Percentiles rank a stretch among this genome's conserved stretches.
Evolutionary conservation across 768 basidiomycete genomes (phyloP).

Genomic region (Rhodotorula graminis): DNA sequence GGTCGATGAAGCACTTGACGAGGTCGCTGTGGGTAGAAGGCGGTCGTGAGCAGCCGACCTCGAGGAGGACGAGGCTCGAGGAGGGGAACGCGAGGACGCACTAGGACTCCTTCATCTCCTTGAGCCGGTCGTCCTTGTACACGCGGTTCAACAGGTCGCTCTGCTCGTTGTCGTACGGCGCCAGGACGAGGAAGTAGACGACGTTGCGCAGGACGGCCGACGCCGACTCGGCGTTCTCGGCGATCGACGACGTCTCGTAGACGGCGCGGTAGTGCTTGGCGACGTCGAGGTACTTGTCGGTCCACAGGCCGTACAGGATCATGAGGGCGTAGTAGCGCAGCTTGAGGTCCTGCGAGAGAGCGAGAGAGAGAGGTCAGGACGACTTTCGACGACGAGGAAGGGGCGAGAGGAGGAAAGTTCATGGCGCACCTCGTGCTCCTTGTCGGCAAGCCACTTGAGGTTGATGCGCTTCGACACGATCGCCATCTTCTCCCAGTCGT

Average conservation of each 20-base stretch:
- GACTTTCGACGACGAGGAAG: background rate
- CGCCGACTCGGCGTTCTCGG: conserved; percentile 44
- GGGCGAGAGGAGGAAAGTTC: no score
- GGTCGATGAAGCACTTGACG: conserved; percentile 86
- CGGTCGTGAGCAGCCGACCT: no score
- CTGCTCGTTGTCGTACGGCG: conserved; percentile 93
- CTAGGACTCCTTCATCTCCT: conserved; percentile 56
- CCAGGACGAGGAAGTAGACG: conserved; percentile 86
- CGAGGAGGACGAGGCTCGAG: conserved; percentile 13
- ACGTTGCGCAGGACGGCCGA: conserved; percentile 84
- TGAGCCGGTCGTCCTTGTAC: conserved; percentile 68
- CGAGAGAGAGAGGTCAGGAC: background rate
- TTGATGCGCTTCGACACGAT: conserved; percentile 92
- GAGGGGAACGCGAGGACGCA: conserved; percentile 9
- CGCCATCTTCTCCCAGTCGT: conserved; percentile 84
- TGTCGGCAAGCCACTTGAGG: conserved; percentile 81
- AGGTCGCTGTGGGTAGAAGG: conserved; percentile 63
- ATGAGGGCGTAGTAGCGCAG: conserved; percentile 93
- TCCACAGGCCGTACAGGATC: conserved; percentile 86
- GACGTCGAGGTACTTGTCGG: conserved; percentile 80
- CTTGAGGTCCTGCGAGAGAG: conserved; percentile 72
- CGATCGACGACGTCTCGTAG: conserved; percentile 94
- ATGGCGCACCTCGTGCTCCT: conserved; percentile 79
- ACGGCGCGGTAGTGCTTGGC: conserved; percentile 94
- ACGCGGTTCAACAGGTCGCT: conserved; percentile 91